Evolutionary conservation across 73 alveolate genomes (phyloP).

Genomic region (Symbiodinium pilosum): DNA sequence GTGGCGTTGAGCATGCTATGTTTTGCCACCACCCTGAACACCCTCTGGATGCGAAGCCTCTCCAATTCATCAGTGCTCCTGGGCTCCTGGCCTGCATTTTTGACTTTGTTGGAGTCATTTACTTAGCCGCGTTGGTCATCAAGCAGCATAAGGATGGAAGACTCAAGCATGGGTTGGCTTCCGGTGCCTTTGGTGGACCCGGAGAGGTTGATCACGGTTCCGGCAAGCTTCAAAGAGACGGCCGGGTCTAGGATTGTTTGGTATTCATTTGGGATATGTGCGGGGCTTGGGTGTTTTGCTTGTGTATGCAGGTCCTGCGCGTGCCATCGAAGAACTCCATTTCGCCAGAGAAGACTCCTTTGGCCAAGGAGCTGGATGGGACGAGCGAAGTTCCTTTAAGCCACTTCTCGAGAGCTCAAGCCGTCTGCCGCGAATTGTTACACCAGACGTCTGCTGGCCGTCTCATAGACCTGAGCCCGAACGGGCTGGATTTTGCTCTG

Average conservation of each 20-base stretch:
- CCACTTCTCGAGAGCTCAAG: neutral
- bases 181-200: neutral
- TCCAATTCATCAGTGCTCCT: neutral
- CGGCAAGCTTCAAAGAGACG: neutral
- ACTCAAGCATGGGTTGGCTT: neutral
- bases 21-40: neutral
- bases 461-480: neutral
- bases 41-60: neutral
- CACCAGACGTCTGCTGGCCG: neutral
- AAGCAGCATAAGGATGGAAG: neutral
- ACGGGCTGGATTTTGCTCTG: neutral
- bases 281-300: neutral
- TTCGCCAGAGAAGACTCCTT: neutral
- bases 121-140: neutral
- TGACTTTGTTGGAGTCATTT: neutral
- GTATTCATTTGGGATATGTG: neutral
- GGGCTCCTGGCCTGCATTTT: neutral
- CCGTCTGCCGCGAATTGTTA: neutral
- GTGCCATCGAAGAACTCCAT: neutral
- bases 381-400: neutral
- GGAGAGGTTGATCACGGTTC: neutral
- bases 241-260: neutral
- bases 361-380: neutral
- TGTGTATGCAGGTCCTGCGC: neutral
- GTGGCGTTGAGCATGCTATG: neutral